Evolutionary conservation across 2,329 filamentous ascomycete genomes (phyloP).

Genomic region (Hypoxylon sp.): DNA sequence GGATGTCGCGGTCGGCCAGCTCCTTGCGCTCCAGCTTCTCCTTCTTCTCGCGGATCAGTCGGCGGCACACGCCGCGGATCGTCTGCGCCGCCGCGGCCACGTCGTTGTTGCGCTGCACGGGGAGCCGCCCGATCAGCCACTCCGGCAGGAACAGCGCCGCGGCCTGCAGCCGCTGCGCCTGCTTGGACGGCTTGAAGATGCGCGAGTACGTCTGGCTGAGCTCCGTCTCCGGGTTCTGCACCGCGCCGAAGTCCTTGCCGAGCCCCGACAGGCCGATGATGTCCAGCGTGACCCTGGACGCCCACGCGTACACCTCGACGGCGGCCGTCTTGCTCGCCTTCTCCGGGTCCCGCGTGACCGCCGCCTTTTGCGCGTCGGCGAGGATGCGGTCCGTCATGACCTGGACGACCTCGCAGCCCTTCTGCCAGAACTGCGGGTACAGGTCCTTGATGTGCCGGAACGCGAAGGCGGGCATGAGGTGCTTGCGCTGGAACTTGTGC

Average conservation of each 20-base stretch:
- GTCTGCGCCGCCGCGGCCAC: conserved; percentile 65
- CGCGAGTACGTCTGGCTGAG: conserved; percentile 68
- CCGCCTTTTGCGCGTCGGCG: conserved; percentile 49
- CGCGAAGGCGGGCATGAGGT: conserved; percentile 84
- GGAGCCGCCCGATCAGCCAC: conserved; percentile 71
- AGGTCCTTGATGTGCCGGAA: conserved; percentile 87
- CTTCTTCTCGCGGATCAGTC: conserved; percentile 78
- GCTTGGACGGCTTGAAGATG: conserved; percentile 65
- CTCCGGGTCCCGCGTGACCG: conserved; percentile 42
- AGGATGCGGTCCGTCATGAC: conserved; percentile 68
- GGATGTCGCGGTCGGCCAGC: conserved; percentile 52
- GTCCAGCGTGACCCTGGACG: conserved; percentile 76
- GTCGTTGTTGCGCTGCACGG: conserved; percentile 76
- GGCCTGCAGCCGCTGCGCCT: conserved; percentile 64
- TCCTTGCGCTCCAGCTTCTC: conserved; percentile 61
- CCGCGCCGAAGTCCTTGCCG: conserved; percentile 76
- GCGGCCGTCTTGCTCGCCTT: conserved; percentile 55
- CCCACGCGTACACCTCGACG: conserved; percentile 72
- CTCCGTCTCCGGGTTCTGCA: conserved; percentile 68
- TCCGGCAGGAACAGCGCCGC: conserved; percentile 73
- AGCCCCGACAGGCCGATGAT: conserved; percentile 80
- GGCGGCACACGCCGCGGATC: conserved; percentile 74
- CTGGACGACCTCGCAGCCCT: conserved; percentile 74
- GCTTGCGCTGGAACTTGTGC: conserved; percentile 84
- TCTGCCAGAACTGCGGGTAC: conserved; percentile 86